A percentile compares a stretch with the other conserved stretches of the same genome.
Evolutionary conservation across 139 green algal species (phyloP).

Genomic region (Chlorella sorokiniana): DNA sequence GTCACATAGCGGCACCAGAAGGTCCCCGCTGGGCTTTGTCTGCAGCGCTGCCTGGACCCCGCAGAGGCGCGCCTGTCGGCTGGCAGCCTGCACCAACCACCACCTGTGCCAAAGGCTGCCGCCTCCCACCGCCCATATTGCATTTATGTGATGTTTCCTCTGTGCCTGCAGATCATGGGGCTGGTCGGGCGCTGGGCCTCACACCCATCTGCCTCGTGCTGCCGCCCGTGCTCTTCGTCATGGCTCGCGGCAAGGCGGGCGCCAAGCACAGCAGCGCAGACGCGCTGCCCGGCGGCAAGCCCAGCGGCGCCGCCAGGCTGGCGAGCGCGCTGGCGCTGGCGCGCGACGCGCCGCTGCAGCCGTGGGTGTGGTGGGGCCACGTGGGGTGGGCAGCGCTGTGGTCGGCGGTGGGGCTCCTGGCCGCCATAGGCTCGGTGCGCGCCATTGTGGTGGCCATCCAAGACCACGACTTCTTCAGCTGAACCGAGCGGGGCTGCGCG

Average conservation of each 20-base stretch:
- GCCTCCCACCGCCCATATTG: no score
- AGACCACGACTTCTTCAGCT: background rate
- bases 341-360: background rate
- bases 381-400: background rate
- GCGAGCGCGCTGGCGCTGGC: no score
- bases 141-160: background rate
- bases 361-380: background rate
- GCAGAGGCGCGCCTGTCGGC: no score
- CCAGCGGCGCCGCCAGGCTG: no score
- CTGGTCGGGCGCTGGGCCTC: background rate
- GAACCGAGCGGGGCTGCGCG: no score
- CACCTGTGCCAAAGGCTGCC: no score
- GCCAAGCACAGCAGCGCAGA: background rate
- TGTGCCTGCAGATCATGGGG: background rate
- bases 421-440: constrained; percentile 5
- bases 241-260: background rate
- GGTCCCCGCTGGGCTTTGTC: no score
- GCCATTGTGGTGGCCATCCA: constrained; percentile 12
- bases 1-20: no score
- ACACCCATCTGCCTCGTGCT: background rate
- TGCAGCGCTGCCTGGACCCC: no score
- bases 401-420: background rate
- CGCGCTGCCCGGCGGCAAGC: no score
- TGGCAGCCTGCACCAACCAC: no score
- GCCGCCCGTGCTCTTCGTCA: background rate